These are phyloP conservation scores for Populus tomentosa DNA, from an alignment of 441 rosid species.

Conservation along the genomic window DNA sequence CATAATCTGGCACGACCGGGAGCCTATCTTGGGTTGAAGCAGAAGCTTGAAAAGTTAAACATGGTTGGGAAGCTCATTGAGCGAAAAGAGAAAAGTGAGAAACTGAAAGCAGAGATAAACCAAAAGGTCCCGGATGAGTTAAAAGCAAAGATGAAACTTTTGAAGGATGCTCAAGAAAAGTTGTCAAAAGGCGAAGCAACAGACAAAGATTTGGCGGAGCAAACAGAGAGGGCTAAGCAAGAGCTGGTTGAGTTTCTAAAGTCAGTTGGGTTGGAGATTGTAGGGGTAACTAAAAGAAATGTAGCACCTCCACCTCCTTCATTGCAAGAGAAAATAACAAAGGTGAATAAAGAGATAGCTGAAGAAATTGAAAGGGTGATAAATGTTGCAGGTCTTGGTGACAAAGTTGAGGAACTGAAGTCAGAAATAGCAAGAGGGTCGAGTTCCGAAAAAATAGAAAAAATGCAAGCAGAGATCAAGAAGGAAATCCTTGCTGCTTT, in stretches of 20 bases:
- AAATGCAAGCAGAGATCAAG: constrained; percentile 28
- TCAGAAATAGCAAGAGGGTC: constrained; percentile 29
- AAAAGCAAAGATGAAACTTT: constrained; percentile 30
- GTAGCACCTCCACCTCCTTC: constrained; percentile 13
- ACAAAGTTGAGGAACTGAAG: constrained; percentile 31
- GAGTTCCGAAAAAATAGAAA: constrained; percentile 21
- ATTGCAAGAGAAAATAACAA: constrained; percentile 20
- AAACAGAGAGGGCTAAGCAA: constrained; percentile 27
- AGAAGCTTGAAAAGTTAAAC: constrained; percentile 43
- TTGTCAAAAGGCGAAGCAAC: constrained; percentile 25
- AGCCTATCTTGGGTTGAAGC: constrained; percentile 40
- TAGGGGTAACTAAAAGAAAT: constrained; percentile 27
- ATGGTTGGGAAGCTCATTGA: constrained; percentile 25
- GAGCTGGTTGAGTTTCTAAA: constrained; percentile 27
- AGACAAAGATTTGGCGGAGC: constrained; percentile 25
- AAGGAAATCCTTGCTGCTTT: constrained; percentile 25
- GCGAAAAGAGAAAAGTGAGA: constrained; percentile 32
- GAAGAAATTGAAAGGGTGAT: constrained; percentile 31
- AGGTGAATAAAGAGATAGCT: constrained; percentile 22
- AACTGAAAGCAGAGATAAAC: constrained; percentile 32
- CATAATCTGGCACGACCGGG: constrained; percentile 39
- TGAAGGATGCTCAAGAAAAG: constrained; percentile 29
- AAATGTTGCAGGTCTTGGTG: constrained; percentile 18
- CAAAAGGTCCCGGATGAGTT: constrained; percentile 30
- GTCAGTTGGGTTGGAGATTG: constrained; percentile 34